Evolutionary conservation across 1,284 basidiomycete species (phyloP), one percentile per base, ranked within the genome.

Genomic region (Tilletia indica): DNA sequence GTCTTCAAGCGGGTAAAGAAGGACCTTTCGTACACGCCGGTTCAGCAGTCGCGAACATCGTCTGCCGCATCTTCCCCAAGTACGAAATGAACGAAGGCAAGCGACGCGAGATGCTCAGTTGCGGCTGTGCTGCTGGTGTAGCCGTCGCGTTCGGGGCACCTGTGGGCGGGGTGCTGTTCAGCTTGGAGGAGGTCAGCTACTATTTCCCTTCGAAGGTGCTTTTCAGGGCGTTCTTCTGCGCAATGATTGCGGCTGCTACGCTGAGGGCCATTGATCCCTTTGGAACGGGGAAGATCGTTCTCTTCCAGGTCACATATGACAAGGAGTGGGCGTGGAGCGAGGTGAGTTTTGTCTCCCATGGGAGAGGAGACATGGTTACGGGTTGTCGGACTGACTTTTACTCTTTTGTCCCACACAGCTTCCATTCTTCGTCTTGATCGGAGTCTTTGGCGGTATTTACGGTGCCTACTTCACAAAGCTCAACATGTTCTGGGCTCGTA

Each of bases 211-310:
- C 96, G 83, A 91, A 93, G 83, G 98, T 96, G 1, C 97, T 99
- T 94, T 99, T 95, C 95, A 87, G 92, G 77, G 94, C 92, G 80
- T 98, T 99, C 85, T 91, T 99, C 80, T 99, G 97, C 85, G 97
- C 97, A 14, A 87, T 99, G 69, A 92, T 97, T 34, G 96, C 97
- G 2, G 98, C 96, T 0, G 93, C 98, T 76, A 96, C 95, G 0
- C 87, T 99, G 39, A 92, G 95, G 91, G 92, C 93, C 2, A 95
- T 99, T 92, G 98, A 99, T 83, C 97, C 97, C 0, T 99, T 94
- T 86, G 89, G 95, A 36, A 99, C 97, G 0, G 97, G 97, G 48
- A 99, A 99, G 84, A 90, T 99, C 39, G 97, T 99, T 80, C 86
- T 98, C 74, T 99, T 99, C 87, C 94, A 97, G 84, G 94, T 99